Evolutionary conservation across 2,329 filamentous ascomycete genomes (phyloP), one percentile per base, ranked within the genome.

Genomic region (Coniochaeta pulveracea): DNA sequence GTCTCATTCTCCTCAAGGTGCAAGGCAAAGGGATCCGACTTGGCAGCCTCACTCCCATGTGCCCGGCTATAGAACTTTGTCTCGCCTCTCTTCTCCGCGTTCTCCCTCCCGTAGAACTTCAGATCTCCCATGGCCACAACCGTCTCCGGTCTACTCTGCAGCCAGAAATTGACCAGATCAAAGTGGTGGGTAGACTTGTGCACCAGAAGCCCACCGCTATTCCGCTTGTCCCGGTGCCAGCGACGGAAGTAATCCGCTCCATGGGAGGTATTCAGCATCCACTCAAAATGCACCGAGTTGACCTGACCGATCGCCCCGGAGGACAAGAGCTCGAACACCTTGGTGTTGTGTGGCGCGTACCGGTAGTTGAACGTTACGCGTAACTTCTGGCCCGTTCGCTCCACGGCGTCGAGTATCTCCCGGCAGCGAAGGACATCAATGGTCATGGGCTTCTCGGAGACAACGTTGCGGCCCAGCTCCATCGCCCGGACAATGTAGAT

Each of bases 381-480:
- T 4, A 76, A 60, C 24, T 61, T 58, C 10, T 52, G 50, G 3
- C 57, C 56, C 0, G 66, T 71, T 12, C 61, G 54, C 33, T 66
- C 58, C 11, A 71, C 70, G 10, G 69, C 65, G 40, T 62, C 58
- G 40, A 75, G 61, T 37, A 77, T 76, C 32, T 62, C 57, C 6
- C 51, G 56, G 49, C 69, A 74, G 3, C 69, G 62, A 2, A 62
- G 57, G 1, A 60, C 66, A 43, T 77, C 71, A 42, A 76, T 69
- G 1, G 73, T 77, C 72, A 77, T 76, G 4, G 72, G 73, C 48
- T 78, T 78, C 45, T 77, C 72, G 0, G 68, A 76, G n/a, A 77
- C 58, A 0, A 75, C 72, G 38, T 69, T 64, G 43, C 70, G 72
- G 11, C 72, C 72, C 1, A 74, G 52, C 40, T 76, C 69, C 31